Evolutionary conservation across 805 yeast species (phyloP), one percentile per base, ranked within the genome.

Genomic region (Jamesozyma lodderae): DNA sequence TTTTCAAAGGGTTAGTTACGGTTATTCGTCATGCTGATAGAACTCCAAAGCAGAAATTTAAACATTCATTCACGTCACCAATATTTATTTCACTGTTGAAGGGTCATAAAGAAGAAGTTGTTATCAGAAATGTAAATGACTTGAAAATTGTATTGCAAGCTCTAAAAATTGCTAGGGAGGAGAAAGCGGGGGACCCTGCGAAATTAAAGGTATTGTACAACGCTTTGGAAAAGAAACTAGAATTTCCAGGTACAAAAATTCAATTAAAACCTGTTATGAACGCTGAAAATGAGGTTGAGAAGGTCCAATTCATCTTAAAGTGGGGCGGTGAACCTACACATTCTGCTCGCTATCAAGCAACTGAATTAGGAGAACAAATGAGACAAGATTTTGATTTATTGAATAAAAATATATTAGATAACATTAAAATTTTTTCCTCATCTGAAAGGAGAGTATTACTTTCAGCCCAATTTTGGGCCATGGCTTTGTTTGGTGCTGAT

Each of bases 321-420:
- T 92, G 98, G 98, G 98, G 98, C 51, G 99, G 99, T 46, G 99
- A 92, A 61, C 96, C 98, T 5, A 92, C 99, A 1, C 99, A 92
- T 60, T 87, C 96, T 9, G 96, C 97, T 2, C 75, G 80, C 45
- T 83, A 86, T 58, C 99, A 92, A 64, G 94, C 96, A 1, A 73
- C 80, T 21, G 99, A 92, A 60, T 75, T 92, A 15, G 99, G 98
- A 37, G 97, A 90, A 56, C 96, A 88, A 62, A 73, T 83, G 66
- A 78, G 98, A 53, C 95, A 90, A 57, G 95, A 92, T 59, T 73
- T 87, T 50, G 80, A 84, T 55, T 69, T 92, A 42, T 69, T 92
- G 56, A 92, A 92, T 61, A 78, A 82, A 45, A 81, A 79, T 28
- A 86, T 92, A 7, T 68, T 92, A 52, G 78, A 85, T 27, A 85